Base-by-base conservation (phyloP, 2,329 filamentous ascomycete species). In the Arachnomyces sp. region DNA sequence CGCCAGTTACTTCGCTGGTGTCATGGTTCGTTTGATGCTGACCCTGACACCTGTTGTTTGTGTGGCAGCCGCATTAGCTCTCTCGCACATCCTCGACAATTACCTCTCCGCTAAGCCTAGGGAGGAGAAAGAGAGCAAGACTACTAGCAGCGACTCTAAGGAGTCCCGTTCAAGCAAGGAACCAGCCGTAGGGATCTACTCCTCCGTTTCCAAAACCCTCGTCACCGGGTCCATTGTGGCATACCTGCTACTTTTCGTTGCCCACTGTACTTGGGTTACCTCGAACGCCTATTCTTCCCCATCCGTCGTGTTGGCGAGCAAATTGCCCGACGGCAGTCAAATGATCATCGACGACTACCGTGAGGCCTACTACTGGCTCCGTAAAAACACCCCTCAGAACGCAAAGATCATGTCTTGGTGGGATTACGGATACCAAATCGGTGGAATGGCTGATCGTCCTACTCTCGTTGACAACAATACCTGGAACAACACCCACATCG, bases 401-500 rank as follows among this genome's bases (percentile, higher is more conserved):
- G 89, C 93, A 59, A 98, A 96, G 76, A 84, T 98, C 60, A 96
- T 96, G 90, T 92, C 89, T 1, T 98, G 92, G 92, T 98, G 92
- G 92, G 92, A 98, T 63, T 98, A 98, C 58, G 92, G 92, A 50
- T 98, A 98, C 71, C 92, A 98, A 69, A 98, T 98, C 64, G 92
- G 92, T 69, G 92, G 92, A 51, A 98, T 98, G 92, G 92, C 92
- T 36, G 92, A 98, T 64, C 79, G 92, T 40, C 92, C 92, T 28
- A 98, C 92, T 1, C 74, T 98, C 28, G 92, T 98, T 28, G 92
- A 98, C 72, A 98, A 98, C 74, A 98, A 98, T 71, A 98, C 92
- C 2, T 98, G 92, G 92, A 98, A 98, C 74, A 98, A 98, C 72
- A 98, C 92, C 6, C 92, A 98, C 64, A 98, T 98, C 66, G 92